Evolutionary conservation across 805 yeast genomes (phyloP), one percentile per base, ranked within the genome.

Genomic region (Starmerella powellii): DNA sequence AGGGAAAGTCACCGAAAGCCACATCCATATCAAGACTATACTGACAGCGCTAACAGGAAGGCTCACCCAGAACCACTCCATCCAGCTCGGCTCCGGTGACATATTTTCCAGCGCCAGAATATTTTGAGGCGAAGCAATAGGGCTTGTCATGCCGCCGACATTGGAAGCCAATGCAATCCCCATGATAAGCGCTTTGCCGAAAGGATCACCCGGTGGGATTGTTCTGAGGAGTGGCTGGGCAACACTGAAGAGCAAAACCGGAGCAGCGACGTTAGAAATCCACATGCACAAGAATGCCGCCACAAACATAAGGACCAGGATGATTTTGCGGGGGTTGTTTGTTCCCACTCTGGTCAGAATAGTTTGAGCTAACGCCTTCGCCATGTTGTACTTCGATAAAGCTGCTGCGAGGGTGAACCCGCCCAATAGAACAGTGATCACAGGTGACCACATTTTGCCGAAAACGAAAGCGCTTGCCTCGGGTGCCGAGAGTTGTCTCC

Each of bases 231-330:
- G 66, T 0, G 97, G 96, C 61, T 87, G 95, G 45, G 88, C 78
- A 48, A 88, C 81, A 5, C 95, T 85, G 55, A 73, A 84, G 63
- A 94, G 82, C 42, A 88, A 69, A 2, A 88, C 96, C 0, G 98
- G 98, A 1, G 97, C 91, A 1, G 98, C 98, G 33, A 88, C 97
- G 59, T 88, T 88, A 20, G 94, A 80, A 31, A 88, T 91, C 93
- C 95, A 87, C 84, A 88, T 86, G 4, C 94, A 77, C 31, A 83
- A 76, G 55, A 88, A 76, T 31, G 87, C 66, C 0, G 96, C 83
- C 26, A 88, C 88, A 36, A 72, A 64, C 96, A 91, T 85, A 46
- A 85, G 78, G 4, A 88, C 74, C 33, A 87, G 62, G 28, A 87
- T 64, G 18, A 88, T 79, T 31, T 73, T 70, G 27, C 79, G 71